phyloP scores from a whole-genome alignment of 75 land plant species.

The Sequoia sempervirens region DNA sequence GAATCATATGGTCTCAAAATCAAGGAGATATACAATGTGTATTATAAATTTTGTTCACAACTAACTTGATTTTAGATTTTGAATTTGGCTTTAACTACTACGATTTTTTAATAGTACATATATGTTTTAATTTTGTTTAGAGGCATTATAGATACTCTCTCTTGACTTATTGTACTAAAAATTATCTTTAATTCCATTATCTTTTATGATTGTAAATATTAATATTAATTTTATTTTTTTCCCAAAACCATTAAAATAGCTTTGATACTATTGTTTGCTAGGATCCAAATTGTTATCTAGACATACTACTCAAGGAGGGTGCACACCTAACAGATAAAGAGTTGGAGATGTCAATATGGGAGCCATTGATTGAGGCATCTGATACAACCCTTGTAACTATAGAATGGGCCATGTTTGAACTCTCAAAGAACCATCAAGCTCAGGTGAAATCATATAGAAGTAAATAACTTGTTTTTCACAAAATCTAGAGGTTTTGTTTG shows the following conservation, averaged over 20 bases:
- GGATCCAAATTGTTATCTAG: slow-evolving; percentile 52
- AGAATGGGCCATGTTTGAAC: slow-evolving; percentile 93
- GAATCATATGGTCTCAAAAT: too few species aligned
- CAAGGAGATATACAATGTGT: too few species aligned
- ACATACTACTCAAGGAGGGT: slow-evolving; percentile 50
- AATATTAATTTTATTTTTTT: background rate
- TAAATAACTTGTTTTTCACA: background rate
- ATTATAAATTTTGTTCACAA: too few species aligned
- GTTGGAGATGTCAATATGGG: slow-evolving; percentile 68
- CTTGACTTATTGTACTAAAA: too few species aligned
- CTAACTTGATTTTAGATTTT: too few species aligned
- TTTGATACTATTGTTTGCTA: slow-evolving; percentile 12
- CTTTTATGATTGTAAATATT: background rate
- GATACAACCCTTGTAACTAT: slow-evolving; percentile 80
- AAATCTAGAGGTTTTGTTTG: background rate
- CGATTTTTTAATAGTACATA: too few species aligned
- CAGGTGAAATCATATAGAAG: slow-evolving; percentile 35
- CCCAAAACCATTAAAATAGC: background rate
- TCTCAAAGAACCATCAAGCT: slow-evolving; percentile 50
- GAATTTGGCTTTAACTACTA: too few species aligned
- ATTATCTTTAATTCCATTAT: background rate
- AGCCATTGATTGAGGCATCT: slow-evolving; percentile 75
- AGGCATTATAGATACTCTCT: too few species aligned
- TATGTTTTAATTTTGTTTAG: too few species aligned
- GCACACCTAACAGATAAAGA: slow-evolving; percentile 55